phyloP scores from a whole-genome alignment of 805 yeast species.

The Komagataella populi region DNA sequence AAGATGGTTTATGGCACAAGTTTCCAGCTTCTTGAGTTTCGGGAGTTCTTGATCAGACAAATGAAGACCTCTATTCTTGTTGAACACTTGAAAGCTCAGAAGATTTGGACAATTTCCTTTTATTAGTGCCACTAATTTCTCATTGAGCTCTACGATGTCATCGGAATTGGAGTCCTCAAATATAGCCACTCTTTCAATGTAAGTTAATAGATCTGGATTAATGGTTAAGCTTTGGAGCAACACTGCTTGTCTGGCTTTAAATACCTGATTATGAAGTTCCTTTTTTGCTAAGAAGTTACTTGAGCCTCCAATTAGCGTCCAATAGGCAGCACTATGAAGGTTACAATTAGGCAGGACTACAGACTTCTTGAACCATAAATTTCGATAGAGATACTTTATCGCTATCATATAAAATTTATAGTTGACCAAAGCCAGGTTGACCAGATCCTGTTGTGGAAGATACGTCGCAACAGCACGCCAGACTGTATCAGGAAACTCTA shows the following conservation, averaged over 20 bases:
- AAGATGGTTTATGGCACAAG: slow-evolving; percentile 8
- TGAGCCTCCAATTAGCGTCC: slow-evolving; percentile 25
- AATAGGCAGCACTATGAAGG: slow-evolving; percentile 20
- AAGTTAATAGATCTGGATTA: slow-evolving; percentile 19
- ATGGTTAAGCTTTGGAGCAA: slow-evolving; percentile 22
- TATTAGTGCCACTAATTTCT: slow-evolving; percentile 11
- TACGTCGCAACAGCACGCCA: slow-evolving; percentile 10
- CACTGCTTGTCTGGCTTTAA: slow-evolving; percentile 23
- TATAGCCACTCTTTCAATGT: slow-evolving; percentile 21
- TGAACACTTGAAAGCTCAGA: slow-evolving; percentile 6
- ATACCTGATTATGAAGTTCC: slow-evolving; percentile 22
- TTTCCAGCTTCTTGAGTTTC: slow-evolving; percentile 3
- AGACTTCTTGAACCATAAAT: slow-evolving; percentile 20
- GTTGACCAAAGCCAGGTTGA: slow-evolving; percentile 18
- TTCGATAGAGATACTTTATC: slow-evolving; percentile 20
- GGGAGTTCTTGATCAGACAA: slow-evolving; percentile 1
- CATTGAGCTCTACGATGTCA: slow-evolving; percentile 8
- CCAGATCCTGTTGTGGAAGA: slow-evolving; percentile 26
- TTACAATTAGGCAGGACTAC: slow-evolving; percentile 14
- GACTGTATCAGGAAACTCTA: slow-evolving; percentile 10
- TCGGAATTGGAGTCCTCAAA: slow-evolving; percentile 10
- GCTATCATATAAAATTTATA: slow-evolving; percentile 17
- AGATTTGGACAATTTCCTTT: slow-evolving; percentile 4
- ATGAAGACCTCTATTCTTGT: slow-evolving; percentile 5
- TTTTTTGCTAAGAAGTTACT: slow-evolving; percentile 17